Conservation (phyloP, 2,329 filamentous ascomycete species). For the Clarireedia hainanense region DNA sequence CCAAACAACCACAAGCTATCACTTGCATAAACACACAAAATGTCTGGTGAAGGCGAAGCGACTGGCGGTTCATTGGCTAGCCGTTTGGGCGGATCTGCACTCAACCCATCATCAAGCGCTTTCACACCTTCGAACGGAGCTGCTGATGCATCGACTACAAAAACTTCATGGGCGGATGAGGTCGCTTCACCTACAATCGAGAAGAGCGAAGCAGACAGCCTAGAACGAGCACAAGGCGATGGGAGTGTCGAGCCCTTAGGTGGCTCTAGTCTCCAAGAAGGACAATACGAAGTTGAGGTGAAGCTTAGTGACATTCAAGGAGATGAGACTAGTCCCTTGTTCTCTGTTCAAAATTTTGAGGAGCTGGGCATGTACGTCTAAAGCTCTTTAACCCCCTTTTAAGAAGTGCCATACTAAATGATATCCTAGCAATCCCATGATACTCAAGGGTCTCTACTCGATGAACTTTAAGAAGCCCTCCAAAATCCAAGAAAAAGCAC, state of each 20-base stretch:
- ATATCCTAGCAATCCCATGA: constrained; percentile 42
- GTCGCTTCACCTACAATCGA: constrained; percentile 26
- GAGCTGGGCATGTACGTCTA: constrained; percentile 67
- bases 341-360: constrained; percentile 75
- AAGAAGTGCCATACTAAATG: constrained; percentile 8
- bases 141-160: constrained; percentile 7
- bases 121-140: not conserved
- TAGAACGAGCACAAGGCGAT: constrained; percentile 34
- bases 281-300: constrained; percentile 82
- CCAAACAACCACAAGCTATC: not conserved
- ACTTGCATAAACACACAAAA: constrained; percentile 6
- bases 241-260: constrained; percentile 34
- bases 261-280: constrained; percentile 56
- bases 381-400: not conserved
- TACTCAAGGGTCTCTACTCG: constrained; percentile 68
- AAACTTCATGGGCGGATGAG: constrained; percentile 35
- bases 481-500: constrained; percentile 92
- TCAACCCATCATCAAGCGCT: not conserved
- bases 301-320: constrained; percentile 84
- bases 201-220: constrained; percentile 8
- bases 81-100: not conserved
- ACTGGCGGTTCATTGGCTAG: constrained; percentile 13
- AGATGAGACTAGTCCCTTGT: constrained; percentile 80
- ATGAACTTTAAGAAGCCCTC: constrained; percentile 93
- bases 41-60: constrained; percentile 18